Conservation (phyloP, 345 rosid species). For the Syzygium oleosum region DNA sequence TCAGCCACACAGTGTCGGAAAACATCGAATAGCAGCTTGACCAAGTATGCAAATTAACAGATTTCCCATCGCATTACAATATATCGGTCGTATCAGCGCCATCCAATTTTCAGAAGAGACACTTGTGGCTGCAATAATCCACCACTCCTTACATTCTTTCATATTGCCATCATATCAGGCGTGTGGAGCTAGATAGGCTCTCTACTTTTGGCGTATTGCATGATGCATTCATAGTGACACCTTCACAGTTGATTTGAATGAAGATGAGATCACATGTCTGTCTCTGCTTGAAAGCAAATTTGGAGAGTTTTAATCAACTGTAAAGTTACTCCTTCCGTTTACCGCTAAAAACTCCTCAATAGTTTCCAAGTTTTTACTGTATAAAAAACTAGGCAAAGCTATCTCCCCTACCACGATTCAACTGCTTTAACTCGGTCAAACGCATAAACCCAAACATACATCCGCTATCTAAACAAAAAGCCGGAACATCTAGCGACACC, state of each 20-base stretch:
- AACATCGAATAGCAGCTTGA: not conserved
- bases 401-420: not conserved
- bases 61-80: not conserved
- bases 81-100: not conserved
- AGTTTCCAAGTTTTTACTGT: not conserved
- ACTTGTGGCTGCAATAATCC: not conserved
- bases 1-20: not conserved
- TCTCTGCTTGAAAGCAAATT: not conserved
- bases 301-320: not conserved
- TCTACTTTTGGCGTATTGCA: not conserved
- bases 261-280: not conserved
- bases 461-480: no score
- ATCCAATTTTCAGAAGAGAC: not conserved
- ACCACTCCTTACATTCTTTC: not conserved
- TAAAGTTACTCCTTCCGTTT: not conserved
- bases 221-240: not conserved
- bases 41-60: not conserved
- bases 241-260: not conserved
- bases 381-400: not conserved
- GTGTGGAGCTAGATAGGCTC: not conserved
- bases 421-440: not conserved
- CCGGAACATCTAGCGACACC: not conserved
- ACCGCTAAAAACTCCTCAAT: not conserved
- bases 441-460: not conserved
- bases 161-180: not conserved